phyloP scores from a whole-genome alignment of 2,329 filamentous ascomycete species.

The Gyromitra esculenta region DNA sequence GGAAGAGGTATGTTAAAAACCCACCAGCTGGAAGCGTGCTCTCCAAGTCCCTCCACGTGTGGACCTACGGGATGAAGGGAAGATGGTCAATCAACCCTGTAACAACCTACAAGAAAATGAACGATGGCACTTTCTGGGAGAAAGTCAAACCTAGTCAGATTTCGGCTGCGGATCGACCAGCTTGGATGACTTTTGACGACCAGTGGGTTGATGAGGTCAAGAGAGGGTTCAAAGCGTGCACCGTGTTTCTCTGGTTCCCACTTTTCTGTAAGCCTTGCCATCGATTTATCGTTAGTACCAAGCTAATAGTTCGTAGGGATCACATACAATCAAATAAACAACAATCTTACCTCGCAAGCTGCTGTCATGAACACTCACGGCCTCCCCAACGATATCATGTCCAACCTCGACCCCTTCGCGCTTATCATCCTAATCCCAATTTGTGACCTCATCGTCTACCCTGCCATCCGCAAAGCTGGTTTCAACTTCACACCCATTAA shows the following conservation, averaged over 20 bases:
- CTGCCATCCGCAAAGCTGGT: constrained; percentile 70
- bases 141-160: constrained; percentile 73
- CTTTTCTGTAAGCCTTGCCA: constrained; percentile 60
- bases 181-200: constrained; percentile 85
- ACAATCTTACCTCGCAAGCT: constrained; percentile 68
- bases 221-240: constrained; percentile 74
- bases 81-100: constrained; percentile 71
- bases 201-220: constrained; percentile 82
- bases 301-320: constrained; percentile 33
- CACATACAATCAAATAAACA: constrained; percentile 67
- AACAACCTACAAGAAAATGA: constrained; percentile 69
- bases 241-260: constrained; percentile 72
- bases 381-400: constrained; percentile 79
- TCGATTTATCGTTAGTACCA: background rate
- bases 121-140: constrained; percentile 72
- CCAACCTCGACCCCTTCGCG: constrained; percentile 78
- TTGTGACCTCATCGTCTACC: constrained; percentile 75
- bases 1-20: constrained; percentile 70
- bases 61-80: constrained; percentile 70
- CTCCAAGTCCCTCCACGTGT: constrained; percentile 72
- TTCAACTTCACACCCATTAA: constrained; percentile 79
- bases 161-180: constrained; percentile 67
- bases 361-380: constrained; percentile 72
- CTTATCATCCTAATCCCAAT: constrained; percentile 80
- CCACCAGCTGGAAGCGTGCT: constrained; percentile 78